phyloP scores from a whole-genome alignment of 345 rosid genomes.

The Eucalyptus erythrocorys region DNA sequence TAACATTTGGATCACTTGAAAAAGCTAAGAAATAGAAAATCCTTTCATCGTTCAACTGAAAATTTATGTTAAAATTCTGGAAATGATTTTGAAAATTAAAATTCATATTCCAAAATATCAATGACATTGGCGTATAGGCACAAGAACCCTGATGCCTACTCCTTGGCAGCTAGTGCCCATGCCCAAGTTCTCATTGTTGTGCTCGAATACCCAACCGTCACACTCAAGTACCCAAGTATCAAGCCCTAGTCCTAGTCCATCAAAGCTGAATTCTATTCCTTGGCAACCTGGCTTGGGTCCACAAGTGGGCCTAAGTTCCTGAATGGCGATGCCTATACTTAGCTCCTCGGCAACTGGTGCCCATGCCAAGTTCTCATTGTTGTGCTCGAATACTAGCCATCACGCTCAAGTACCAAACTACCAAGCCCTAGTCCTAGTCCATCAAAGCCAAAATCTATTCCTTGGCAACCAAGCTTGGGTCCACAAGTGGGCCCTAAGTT shows the following conservation, averaged over 20 bases:
- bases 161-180: neutral
- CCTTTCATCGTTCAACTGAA: accelerated
- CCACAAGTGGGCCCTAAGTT: too few relatives aligned
- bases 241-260: neutral
- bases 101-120: too few relatives aligned
- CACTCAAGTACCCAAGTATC: accelerated
- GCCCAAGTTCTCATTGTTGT: neutral
- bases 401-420: neutral
- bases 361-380: neutral
- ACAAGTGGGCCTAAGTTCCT: too few relatives aligned
- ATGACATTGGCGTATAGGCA: accelerated
- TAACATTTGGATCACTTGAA: accelerated
- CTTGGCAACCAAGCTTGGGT: too few relatives aligned
- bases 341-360: neutral
- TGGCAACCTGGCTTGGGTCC: too few relatives aligned
- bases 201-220: accelerated
- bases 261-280: too few relatives aligned
- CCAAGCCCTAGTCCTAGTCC: neutral
- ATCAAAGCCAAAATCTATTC: too few relatives aligned
- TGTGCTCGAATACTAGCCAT: accelerated
- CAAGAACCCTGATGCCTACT: accelerated
- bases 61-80: accelerated
- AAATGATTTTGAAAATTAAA: neutral
- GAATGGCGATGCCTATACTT: too few relatives aligned
- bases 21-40: neutral